Conservation (phyloP, 352 stramenopile genomes). For the Pythium sp. region DNA sequence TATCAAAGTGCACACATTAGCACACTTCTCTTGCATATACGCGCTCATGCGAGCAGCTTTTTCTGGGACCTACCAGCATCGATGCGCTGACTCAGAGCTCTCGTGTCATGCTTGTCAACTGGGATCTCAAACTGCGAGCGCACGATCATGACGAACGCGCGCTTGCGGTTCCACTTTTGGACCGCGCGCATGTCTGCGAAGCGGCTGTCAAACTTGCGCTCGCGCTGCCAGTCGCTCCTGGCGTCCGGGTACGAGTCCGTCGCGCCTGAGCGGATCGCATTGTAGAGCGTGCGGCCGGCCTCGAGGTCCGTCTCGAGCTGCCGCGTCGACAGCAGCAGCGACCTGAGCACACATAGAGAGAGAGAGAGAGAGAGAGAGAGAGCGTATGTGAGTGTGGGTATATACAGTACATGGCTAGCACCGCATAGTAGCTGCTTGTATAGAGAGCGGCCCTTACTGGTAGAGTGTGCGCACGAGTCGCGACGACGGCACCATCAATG, state of each 20-base stretch:
- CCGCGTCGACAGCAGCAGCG: conserved; percentile 48
- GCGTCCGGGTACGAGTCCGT: conserved; percentile 63
- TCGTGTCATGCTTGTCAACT: conserved; percentile 18
- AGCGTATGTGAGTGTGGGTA: not conserved
- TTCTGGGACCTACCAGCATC: conserved; percentile 36
- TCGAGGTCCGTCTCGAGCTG: conserved; percentile 56
- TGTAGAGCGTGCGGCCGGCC: conserved; percentile 48
- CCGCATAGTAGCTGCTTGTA: not conserved
- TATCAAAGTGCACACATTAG: not conserved
- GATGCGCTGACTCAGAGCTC: conserved; percentile 37
- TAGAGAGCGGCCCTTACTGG: conserved; percentile 19
- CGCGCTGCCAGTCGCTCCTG: conserved; percentile 71
- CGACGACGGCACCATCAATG: conserved; percentile 17
- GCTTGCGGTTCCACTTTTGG: conserved; percentile 24
- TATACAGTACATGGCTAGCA: not conserved
- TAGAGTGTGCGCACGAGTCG: conserved; percentile 41
- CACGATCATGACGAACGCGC: conserved; percentile 41
- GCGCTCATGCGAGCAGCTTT: too few species aligned
- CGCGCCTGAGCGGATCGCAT: conserved; percentile 61
- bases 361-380: not conserved
- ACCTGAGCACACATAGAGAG: conserved; percentile 19
- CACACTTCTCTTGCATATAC: not conserved
- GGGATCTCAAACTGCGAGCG: conserved; percentile 48
- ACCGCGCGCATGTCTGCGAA: conserved; percentile 50
- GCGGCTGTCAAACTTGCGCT: conserved; percentile 53